Evolutionary conservation across 2,329 filamentous ascomycete species (phyloP), one percentile per base, ranked within the genome.

Genomic region (Botryotinia globosa): DNA sequence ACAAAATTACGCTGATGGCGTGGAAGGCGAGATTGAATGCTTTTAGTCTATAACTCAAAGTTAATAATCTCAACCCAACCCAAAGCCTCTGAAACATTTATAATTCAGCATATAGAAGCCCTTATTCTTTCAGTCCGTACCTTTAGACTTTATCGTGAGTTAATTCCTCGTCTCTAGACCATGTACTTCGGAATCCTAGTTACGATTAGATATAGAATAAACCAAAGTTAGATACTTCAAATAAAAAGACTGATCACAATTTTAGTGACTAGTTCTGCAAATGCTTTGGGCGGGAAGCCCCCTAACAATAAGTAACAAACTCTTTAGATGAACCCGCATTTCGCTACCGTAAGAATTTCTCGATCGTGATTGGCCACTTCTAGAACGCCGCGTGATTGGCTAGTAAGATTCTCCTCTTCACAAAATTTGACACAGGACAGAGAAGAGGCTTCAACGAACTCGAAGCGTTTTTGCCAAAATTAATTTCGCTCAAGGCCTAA

Each of bases 251-350:
- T 0, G 1, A 25, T 16, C 0, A n/a, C 0, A 16, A 54, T 16
- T 54, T 0, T 54, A 1, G 10, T n/a, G 2, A n/a, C 1, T 1
- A 16, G 25, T n/a, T n/a, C 14, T 16, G 4, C 25, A 14, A 54
- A 6, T n/a, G 12, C 2, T n/a, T 14, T 1, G 3, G 0, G 1
- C 0, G 1, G 5, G 1, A 54, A 16, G 6, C 5, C 25, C 48
- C 25, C 25, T n/a, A 25, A 7, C 12, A 29, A 29, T 29, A 29
- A 54, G 2, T 54, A 8, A 16, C 12, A 5, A 29, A 29, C n/a
- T 16, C 25, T 29, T 54, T 7, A 18, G 25, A 54, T 54, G 51
- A n/a, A 12, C 25, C 51, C 51, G 14, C 25, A 54, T 29, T n/a
- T 29, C 51, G 51, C 51, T 54, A 34, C 34, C 5, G 34, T 34